Evolutionary conservation across 108 stramenopile species (phyloP), one percentile per base, ranked within the genome.

Genomic region (Ochromonas danica): DNA sequence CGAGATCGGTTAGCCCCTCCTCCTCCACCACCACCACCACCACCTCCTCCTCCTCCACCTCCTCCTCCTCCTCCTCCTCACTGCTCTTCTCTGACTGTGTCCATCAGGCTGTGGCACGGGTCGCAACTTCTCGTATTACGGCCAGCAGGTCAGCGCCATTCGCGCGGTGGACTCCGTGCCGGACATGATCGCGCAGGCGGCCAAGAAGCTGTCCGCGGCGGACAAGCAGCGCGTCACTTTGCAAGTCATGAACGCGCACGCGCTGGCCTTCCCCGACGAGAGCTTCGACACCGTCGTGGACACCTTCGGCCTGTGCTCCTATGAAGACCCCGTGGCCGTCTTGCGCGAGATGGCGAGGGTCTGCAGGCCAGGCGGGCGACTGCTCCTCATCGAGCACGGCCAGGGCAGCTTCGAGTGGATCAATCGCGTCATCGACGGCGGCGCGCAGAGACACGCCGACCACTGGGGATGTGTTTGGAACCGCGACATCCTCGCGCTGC

Each of bases 401-500:
- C 61, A 63, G 28, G 51, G 60, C 3, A 39, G n/a, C 41, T 85
- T 61, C 39, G 41, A 28, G 10, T 75, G 61, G 57, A 43, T 80
- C 17, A 71, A 82, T 71, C 67, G 42, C 35, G 40, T 77, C 39
- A 85, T 92, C 71, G 92, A 93, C 1, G 90, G 91, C 77, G 72
- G 91, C 1, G 92, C 93, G 42, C 91, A 88, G 0, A 88, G 86
- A 67, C 83, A 83, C 40, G n/a, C 78, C 22, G 2, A 80, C 92
- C 10, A 92, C 51, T 95, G 95, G 93, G 95, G 95, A 6, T 95
- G 95, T 62, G 88, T 91, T 0, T 94, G 92, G 91, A 94, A 94
- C 81, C 75, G 93, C 67, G 93, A 94, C 75, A 89, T 93, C 43
- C 91, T 91, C 74, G 74, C 79, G 0, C 86, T 95, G 43, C 61